These are phyloP conservation scores for Porcisia hertigi DNA, from an alignment of 208 protist species.

Conservation along the genomic window DNA sequence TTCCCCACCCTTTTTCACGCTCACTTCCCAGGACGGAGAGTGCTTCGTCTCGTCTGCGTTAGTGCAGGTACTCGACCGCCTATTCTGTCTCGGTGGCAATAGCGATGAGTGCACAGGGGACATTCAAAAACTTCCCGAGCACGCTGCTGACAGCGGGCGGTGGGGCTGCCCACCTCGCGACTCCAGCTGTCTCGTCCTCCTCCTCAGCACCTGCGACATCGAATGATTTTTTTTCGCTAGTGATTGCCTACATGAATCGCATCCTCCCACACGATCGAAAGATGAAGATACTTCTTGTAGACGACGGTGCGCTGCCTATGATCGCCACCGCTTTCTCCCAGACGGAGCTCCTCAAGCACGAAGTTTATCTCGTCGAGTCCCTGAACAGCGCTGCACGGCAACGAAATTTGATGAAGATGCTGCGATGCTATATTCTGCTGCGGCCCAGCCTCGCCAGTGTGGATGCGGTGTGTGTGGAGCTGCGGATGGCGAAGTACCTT, in stretches of 20 bases:
- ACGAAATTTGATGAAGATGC: conserved; percentile 90
- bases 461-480: conserved; percentile 79
- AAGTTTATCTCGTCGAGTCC: conserved; percentile 96
- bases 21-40: not conserved
- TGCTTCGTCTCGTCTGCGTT: not conserved
- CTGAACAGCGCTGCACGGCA: conserved; percentile 62
- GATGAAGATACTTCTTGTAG: conserved; percentile 97
- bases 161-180: not conserved
- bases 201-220: conserved; percentile 10
- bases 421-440: conserved; percentile 93
- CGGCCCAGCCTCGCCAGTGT: conserved; percentile 93
- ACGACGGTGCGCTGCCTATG: conserved; percentile 93
- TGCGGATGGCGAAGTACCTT: conserved; percentile 86
- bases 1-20: too few relatives aligned
- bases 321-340: conserved; percentile 95
- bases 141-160: conserved; percentile 14
- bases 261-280: conserved; percentile 65
- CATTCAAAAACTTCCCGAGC: conserved; percentile 29
- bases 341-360: conserved; percentile 94
- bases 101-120: conserved; percentile 24
- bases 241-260: conserved; percentile 62
- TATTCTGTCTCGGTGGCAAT: not conserved
- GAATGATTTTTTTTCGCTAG: conserved; percentile 49
- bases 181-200: conserved; percentile 4
- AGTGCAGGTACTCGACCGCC: not conserved